Evolutionary conservation across 2,329 filamentous ascomycete genomes (phyloP).

Genomic region (Hymenoscyphus albidus): DNA sequence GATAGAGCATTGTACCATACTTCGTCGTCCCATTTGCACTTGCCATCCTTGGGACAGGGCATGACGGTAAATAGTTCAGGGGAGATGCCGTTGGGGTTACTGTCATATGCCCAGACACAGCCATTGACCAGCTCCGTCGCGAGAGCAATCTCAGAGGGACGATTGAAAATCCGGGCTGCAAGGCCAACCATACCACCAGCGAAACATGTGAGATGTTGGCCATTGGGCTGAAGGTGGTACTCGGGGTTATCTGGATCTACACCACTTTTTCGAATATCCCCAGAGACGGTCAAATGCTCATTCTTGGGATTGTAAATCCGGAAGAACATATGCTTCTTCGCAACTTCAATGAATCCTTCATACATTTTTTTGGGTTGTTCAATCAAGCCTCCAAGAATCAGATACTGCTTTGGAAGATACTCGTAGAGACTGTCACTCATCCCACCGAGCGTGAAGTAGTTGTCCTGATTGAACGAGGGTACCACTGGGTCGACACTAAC

Average conservation of each 20-base stretch:
- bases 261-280: conserved; percentile 39
- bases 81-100: conserved; percentile 55
- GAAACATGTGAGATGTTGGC: conserved; percentile 69
- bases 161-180: conserved; percentile 57
- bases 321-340: conserved; percentile 44
- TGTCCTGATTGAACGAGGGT: conserved; percentile 53
- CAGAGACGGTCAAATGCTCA: conserved; percentile 44
- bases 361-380: conserved; percentile 47
- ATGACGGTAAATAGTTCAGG: conserved; percentile 51
- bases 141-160: conserved; percentile 50
- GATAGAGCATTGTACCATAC: conserved; percentile 43
- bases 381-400: conserved; percentile 62
- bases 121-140: conserved; percentile 58
- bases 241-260: conserved; percentile 38
- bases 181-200: conserved; percentile 67
- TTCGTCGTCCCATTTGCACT: conserved; percentile 39
- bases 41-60: conserved; percentile 21
- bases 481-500: conserved; percentile 48
- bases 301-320: conserved; percentile 40
- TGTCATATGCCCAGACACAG: conserved; percentile 59
- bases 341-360: conserved; percentile 43
- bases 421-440: conserved; percentile 58
- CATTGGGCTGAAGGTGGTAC: conserved; percentile 41
- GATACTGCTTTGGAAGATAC: conserved; percentile 64
- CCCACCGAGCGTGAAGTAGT: conserved; percentile 53